Evolutionary conservation across 768 basidiomycete species (phyloP).

Genomic region (Lanmaoa pseudosensibilis): DNA sequence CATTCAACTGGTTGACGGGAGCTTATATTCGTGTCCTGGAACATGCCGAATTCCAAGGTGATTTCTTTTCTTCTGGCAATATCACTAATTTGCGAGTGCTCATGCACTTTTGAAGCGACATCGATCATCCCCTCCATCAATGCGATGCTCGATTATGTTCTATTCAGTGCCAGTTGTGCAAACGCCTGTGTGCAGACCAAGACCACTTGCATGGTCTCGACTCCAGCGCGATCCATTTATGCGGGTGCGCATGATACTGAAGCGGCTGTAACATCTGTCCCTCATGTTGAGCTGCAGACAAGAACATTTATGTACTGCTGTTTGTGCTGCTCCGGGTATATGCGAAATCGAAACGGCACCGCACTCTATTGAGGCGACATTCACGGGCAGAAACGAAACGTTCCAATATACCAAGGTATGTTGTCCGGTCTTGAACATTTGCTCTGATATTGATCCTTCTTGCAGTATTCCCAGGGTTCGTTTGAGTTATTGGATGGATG

Average conservation of each 20-base stretch:
- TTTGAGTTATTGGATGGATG: not conserved
- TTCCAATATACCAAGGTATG: conserved; percentile 65
- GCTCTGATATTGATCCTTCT: not conserved
- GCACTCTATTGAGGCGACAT: conserved; percentile 60
- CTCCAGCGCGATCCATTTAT: conserved; percentile 46
- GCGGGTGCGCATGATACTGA: conserved; percentile 43
- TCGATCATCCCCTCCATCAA: conserved; percentile 44
- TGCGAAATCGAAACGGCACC: conserved; percentile 62
- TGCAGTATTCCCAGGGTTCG: conserved; percentile 55
- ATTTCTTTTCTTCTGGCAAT: not conserved
- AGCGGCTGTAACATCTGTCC: too few relatives aligned
- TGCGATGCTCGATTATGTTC: conserved; percentile 58
- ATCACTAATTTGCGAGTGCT: not conserved
- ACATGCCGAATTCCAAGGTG: conserved; percentile 46
- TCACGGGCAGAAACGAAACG: conserved; percentile 57
- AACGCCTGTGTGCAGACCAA: conserved; percentile 46
- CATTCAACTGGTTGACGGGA: conserved; percentile 31
- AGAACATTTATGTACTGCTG: conserved; percentile 45
- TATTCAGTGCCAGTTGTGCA: conserved; percentile 53
- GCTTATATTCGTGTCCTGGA: conserved; percentile 41
- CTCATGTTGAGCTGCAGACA: conserved; percentile 38
- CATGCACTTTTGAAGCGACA: conserved; percentile 37
- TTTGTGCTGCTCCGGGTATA: conserved; percentile 48
- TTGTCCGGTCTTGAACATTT: not conserved
- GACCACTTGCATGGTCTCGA: conserved; percentile 56